phyloP scores from a whole-genome alignment of 768 basidiomycete genomes.

The Hypsizygus marmoreus region DNA sequence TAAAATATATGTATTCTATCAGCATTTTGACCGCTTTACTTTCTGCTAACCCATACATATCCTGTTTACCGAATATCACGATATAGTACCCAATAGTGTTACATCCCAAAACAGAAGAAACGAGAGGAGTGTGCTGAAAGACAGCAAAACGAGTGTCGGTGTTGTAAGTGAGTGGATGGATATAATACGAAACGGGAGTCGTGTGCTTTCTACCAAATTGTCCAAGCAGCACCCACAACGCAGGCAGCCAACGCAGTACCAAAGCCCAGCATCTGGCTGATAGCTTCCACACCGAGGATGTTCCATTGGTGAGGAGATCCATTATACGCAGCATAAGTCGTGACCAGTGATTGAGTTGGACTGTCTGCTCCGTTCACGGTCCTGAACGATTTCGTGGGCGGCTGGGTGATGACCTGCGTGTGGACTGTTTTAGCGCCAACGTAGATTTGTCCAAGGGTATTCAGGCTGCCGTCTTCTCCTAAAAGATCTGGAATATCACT shows the following conservation, averaged over 20 bases:
- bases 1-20: too few relatives aligned
- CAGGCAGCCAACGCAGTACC: slow-evolving; percentile 12
- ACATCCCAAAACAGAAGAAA: neutral
- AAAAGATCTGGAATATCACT: slow-evolving; percentile 38
- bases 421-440: slow-evolving; percentile 47
- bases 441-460: slow-evolving; percentile 46
- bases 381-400: slow-evolving; percentile 28
- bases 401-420: slow-evolving; percentile 32
- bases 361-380: slow-evolving; percentile 38
- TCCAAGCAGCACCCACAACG: slow-evolving; percentile 17
- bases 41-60: too few relatives aligned
- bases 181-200: neutral
- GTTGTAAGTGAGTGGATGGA: neutral
- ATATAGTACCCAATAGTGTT: neutral
- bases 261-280: slow-evolving; percentile 8
- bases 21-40: too few relatives aligned
- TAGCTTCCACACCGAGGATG: slow-evolving; percentile 13
- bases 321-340: slow-evolving; percentile 31
- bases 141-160: slow-evolving; percentile 1
- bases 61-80: neutral
- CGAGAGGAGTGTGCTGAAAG: neutral
- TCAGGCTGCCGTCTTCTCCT: slow-evolving; percentile 44
- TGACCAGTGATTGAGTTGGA: slow-evolving; percentile 36
- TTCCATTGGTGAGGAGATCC: slow-evolving; percentile 15
- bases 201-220: slow-evolving; percentile 12